These are phyloP conservation scores for Styphnolobium japonicum DNA, from an alignment of 306 rosid genomes.

Conservation along the genomic window DNA sequence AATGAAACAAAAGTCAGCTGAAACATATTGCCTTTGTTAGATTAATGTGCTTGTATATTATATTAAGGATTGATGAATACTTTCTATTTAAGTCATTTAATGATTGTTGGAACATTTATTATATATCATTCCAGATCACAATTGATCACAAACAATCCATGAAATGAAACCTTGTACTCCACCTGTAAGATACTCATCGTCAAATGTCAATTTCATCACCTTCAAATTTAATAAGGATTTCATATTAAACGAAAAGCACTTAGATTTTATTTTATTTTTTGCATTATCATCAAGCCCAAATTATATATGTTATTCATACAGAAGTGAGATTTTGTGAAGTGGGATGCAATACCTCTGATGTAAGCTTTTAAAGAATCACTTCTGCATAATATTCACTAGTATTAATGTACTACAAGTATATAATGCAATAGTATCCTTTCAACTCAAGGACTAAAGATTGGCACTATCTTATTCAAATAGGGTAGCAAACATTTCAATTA, in stretches of 20 bases:
- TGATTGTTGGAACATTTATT: not conserved
- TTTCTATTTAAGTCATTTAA: not conserved
- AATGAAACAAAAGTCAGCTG: not conserved
- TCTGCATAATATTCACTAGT: no score
- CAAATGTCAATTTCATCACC: not conserved
- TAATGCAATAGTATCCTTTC: not conserved
- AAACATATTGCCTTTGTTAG: not conserved
- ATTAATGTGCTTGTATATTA: not conserved
- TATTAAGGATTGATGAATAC: not conserved
- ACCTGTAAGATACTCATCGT: not conserved
- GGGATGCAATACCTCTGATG: not conserved
- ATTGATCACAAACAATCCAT: not conserved
- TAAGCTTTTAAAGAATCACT: not conserved
- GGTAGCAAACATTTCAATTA: not conserved
- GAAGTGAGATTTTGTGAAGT: not conserved
- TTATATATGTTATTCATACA: not conserved
- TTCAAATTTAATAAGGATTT: not conserved
- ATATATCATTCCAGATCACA: not conserved
- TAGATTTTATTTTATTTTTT: no score
- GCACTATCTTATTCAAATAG: not conserved
- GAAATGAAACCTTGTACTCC: not conserved
- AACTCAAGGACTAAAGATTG: not conserved
- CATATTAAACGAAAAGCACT: not conserved
- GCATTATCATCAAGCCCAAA: not conserved
- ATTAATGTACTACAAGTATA: no score